Conservation (phyloP, 805 yeast genomes). For the Nakazawaea wickerhamii region DNA sequence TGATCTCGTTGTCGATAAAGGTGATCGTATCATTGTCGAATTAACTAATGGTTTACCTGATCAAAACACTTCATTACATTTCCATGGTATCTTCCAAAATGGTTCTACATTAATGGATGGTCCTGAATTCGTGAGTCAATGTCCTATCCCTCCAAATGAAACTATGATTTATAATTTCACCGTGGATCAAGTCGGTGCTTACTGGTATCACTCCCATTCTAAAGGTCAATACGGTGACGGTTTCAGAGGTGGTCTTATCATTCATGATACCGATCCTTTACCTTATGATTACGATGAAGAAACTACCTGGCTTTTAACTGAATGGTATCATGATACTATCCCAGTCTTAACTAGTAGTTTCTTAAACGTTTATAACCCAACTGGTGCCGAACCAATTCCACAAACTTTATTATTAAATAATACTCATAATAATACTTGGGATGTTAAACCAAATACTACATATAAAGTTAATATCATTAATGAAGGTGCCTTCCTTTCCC, state of each 20-base stretch:
- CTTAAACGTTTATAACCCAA: conserved; percentile 76
- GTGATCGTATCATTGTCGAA: conserved; percentile 71
- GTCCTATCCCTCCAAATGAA: conserved; percentile 83
- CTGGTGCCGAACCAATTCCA: conserved; percentile 98
- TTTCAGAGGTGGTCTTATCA: conserved; percentile 71
- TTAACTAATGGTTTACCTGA: conserved; percentile 70
- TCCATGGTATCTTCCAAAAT: conserved; percentile 89
- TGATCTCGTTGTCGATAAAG: conserved; percentile 64
- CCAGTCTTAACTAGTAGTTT: conserved; percentile 49
- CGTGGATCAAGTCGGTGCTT: conserved; percentile 81
- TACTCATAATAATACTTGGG: conserved; percentile 70
- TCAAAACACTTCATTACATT: conserved; percentile 75
- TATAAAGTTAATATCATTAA: conserved; percentile 78
- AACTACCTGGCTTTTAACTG: conserved; percentile 59
- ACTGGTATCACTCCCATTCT: conserved; percentile 97
- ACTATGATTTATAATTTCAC: conserved; percentile 83
- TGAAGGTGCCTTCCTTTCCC: conserved; percentile 89
- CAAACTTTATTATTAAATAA: conserved; percentile 75
- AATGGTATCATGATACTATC: conserved; percentile 79
- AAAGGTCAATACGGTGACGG: conserved; percentile 93
- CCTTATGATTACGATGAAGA: conserved; percentile 83
- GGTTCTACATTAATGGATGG: conserved; percentile 84
- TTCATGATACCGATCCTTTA: conserved; percentile 49
- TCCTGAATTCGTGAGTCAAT: conserved; percentile 80
- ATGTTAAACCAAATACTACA: conserved; percentile 78